Conservation (phyloP, 495 filamentous ascomycete species). For the Aspergillus sclerotioniger region DNA sequence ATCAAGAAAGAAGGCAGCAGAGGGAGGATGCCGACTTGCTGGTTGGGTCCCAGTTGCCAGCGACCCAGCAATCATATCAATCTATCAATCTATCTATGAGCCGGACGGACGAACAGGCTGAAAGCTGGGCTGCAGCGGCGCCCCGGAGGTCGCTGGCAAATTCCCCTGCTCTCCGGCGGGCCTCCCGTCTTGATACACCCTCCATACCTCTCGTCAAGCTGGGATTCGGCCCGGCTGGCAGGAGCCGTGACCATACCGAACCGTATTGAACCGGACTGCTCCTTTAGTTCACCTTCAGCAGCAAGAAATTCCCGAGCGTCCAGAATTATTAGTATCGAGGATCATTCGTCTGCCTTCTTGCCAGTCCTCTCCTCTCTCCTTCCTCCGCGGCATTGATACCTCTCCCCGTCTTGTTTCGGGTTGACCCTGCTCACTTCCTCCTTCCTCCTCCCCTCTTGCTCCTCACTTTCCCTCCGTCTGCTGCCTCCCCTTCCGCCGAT, state of each 20-base stretch:
- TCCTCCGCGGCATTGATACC: neutral
- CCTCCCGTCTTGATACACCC: neutral
- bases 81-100: neutral
- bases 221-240: neutral
- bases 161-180: neutral
- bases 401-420: neutral
- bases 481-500: conserved; percentile 3
- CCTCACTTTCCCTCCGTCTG: conserved; percentile 11
- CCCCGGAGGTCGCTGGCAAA: too few species aligned
- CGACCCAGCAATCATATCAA: neutral
- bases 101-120: too few species aligned
- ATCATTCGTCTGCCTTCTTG: conserved; percentile 1
- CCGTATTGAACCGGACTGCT: neutral
- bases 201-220: neutral
- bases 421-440: neutral
- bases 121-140: neutral
- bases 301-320: neutral
- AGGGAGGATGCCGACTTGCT: neutral
- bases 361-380: conserved; percentile 5
- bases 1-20: neutral
- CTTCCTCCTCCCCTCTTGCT: conserved; percentile 6
- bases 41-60: neutral
- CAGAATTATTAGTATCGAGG: conserved; percentile 5
- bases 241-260: neutral
- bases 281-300: conserved; percentile 6